Base-by-base conservation (phyloP, 768 basidiomycete species). In the Podaxis mareebaensis region DNA sequence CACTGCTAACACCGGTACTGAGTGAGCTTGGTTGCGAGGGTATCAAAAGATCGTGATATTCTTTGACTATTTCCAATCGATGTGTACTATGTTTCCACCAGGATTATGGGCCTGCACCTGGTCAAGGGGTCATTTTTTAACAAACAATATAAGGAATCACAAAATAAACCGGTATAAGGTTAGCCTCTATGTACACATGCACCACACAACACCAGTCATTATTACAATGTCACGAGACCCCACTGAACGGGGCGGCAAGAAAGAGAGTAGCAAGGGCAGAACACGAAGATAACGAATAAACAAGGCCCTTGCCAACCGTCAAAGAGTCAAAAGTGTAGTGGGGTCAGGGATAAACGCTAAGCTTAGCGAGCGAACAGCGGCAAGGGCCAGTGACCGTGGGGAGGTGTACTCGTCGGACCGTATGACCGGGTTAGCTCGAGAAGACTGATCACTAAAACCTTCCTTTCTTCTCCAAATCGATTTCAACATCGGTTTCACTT, bases 401-500 rank as follows among this genome's bases (percentile, higher is more conserved):
- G 15, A 40, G 17, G 33, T 39, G 15, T 10, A 17, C 33, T 15
- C 5, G 13, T n/a, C 48, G 59, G 38, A 24, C 36, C 59, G 36
- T 54, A 28, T 39, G 7, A n/a, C 36, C 46, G 46, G 4, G 36
- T 51, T 33, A 10, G 33, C 33, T 33, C 44, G 20, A 42, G n/a
- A 24, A 62, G 44, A 54, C 39, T 42, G 20, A n/a, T 12, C 15
- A 48, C 58, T 39, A 60, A 48, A 56, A n/a, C 26, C 56, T 33
- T 12, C 12, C 44, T 15, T 57, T 58, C 60, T 54, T 53, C 28
- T 59, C 76, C 5, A 77, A 53, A 52, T 77, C 77, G 26, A 70
- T 60, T 20, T 78, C 77, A 24, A 72, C 66, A 54, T 75, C 73
- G 20, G 74, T 74, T 28, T 77, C 72, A 67, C 74, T 73, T 22